Evolutionary conservation across 257 asterid genomes (phyloP), one percentile per base, ranked within the genome.

Genomic region (Parsonsia alboflavescens): DNA sequence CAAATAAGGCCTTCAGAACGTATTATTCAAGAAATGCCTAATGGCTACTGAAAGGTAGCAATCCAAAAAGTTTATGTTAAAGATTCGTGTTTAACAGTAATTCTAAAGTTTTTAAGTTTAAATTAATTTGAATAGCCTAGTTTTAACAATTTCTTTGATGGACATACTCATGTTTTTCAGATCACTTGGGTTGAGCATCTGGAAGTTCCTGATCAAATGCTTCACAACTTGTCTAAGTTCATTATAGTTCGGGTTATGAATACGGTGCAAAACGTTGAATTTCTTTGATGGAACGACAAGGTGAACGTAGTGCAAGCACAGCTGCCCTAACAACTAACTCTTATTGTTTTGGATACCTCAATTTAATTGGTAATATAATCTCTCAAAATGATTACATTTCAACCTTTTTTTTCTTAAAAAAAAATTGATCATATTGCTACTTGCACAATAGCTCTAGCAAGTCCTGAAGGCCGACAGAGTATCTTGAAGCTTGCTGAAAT

Each of bases 231-330:
- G 30, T 85, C 83, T 73, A 90, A 78, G 77, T 80, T 89, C 24
- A 73, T 90, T 13, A 74, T 90, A 58, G 76, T 4, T 76, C 89
- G 0, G 91, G 90, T 7, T 79, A 87, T 11, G 96, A 89, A 5
- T 90, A 86, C 21, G 94, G 94, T 49, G 91, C 91, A 4, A 81
- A 73, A 6, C 88, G 96, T 6, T 90, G 92, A 91, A 36, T 84
- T 3, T 70, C 94, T 1, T 70, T 84, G 58, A 86, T 90, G 5
- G 78, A 80, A 16, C 77, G 84, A 6, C 84, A 87, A 64, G 86
- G 86, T 58, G 84, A 85, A 69, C 88, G 89, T 21, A 24, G 83
- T 44, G 75, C 81, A 28, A 70, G 48, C 10, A 56, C 71, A 26
- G 2, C 58, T 42, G 67, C 68, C 0, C 46, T 5, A 33, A 69